A percentile compares a stretch with the other conserved stretches of the same genome.
These are phyloP conservation scores for Cercospora janseana DNA, from an alignment of 2,329 filamentous ascomycete species.

Conservation along the genomic window DNA sequence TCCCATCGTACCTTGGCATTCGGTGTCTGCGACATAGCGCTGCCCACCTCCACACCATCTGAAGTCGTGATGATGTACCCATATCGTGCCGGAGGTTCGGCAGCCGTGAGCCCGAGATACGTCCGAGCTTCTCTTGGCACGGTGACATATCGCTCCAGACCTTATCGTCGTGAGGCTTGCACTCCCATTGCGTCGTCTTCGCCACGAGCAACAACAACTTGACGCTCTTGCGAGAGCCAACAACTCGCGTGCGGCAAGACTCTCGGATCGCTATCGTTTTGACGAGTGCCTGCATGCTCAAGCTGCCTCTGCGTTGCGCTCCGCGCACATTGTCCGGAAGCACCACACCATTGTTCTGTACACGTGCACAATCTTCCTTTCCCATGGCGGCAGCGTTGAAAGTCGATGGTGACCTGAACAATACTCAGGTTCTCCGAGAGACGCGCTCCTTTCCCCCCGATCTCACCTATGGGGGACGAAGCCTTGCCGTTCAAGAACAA, in stretches of 20 bases:
- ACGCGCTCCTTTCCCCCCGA: constrained; percentile 19
- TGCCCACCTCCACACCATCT: no score
- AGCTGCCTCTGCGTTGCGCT: not conserved
- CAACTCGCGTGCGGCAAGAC: no score
- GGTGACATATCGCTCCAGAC: not conserved
- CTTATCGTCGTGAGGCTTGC: not conserved
- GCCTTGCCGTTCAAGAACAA: constrained; percentile 46
- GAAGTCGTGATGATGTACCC: no score
- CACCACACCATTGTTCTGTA: not conserved
- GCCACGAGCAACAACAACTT: no score
- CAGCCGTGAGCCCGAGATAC: no score
- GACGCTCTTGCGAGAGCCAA: no score
- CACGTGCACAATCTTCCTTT: not conserved
- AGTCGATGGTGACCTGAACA: constrained; percentile 31
- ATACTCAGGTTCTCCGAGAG: constrained; percentile 24
- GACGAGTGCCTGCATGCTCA: no score
- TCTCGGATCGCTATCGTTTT: no score
- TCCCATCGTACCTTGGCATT: no score
- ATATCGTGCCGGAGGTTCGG: no score
- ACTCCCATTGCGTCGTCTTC: not conserved
- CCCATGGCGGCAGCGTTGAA: not conserved
- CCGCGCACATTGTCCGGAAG: not conserved
- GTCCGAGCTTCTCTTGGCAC: not conserved
- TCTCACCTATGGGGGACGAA: constrained; percentile 15
- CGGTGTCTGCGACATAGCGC: no score